Evolutionary conservation across 2,329 filamentous ascomycete species (phyloP), one percentile per base, ranked within the genome.

Genomic region (Sclerotinia trifoliorum): DNA sequence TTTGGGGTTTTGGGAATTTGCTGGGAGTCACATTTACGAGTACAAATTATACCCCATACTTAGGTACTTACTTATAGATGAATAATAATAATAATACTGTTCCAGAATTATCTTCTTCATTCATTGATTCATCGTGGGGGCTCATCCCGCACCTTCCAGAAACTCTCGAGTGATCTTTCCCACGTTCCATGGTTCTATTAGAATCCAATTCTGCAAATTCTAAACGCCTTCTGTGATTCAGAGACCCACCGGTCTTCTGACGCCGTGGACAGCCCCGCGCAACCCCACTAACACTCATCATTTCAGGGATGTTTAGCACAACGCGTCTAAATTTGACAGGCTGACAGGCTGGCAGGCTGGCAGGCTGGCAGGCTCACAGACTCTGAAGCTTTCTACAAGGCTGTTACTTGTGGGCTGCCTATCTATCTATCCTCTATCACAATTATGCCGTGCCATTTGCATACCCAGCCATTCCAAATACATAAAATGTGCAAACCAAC

Each of bases 321-420:
- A 55, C 63, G 63, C 63, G 63, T 65, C 44, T 65, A 65, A 49
- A 65, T 49, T 35, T 65, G 52, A 57, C 35, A 46, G 63, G 52
- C 51, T 57, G 42, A 56, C 21, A 65, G 63, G 42, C 52, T 44
- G n/a, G n/a, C n/a, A n/a, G n/a, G n/a, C n/a, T n/a, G n/a, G n/a
- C n/a, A n/a, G n/a, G n/a, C n/a, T n/a, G n/a, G n/a, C n/a, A n/a
- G 63, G 51, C 51, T 57, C 52, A 56, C 21, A 65, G 63, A 52
- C 52, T 44, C 42, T 19, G 3, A 48, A 19, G 39, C 15, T 39
- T n/a, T 42, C 24, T 24, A 57, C 42, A 56, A 44, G 52, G 51
- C 39, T 42, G 62, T n/a, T n/a, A 49, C 19, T 19, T 17, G 57
- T 48, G 42, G 57, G 57, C 42, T 48, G 42, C 46, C 29, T 29